Evolutionary conservation across 2,329 filamentous ascomycete genomes (phyloP), one percentile per base, ranked within the genome.

Genomic region (Blastomyces parvus): DNA sequence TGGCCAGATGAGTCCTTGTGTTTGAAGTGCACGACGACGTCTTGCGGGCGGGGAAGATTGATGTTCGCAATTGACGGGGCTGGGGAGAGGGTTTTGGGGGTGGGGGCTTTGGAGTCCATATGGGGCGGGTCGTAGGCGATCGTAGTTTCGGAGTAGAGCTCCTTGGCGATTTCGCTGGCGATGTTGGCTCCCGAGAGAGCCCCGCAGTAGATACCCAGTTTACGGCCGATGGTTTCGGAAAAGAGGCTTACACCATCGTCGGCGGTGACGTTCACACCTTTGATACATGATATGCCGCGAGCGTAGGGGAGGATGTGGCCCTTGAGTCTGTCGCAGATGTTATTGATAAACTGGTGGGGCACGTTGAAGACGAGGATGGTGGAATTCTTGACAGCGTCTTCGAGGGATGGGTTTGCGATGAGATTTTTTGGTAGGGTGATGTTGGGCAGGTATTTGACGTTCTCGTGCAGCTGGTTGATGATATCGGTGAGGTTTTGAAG

Each of bases 111-210:
- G 69, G 89, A 94, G 78, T 97, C 93, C 80, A 96, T 86, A 19
- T 85, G 84, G 0, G 94, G 94, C 30, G 94, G 93, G 72, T 96
- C 91, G 76, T 99, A 99, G 57, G 92, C 94, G 65, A 99, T 88
- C 27, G 93, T 99, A 2, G 94, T 97, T 79, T 97, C 94, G 65
- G 89, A 96, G 84, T 91, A 97, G 76, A 97, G 96, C 81, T 97
- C 94, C 69, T 86, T 84, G 0, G 94, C 94, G 70, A 99, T 94
- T 77, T 99, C 95, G 68, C 84, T 89, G 59, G 95, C 94, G 71
- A 99, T 94, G 80, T 99, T 99, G 70, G 94, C 94, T 62, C 94
- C 94, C 53, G 91, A 96, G 48, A 99, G 84, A 11, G 94, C 93
- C 71, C 94, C 94, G 71, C 92, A 96, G 81, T 99, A 99, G 74